phyloP scores from a whole-genome alignment of 371 early-diverging fungal species.

The Dichotomocladium elegans region DNA sequence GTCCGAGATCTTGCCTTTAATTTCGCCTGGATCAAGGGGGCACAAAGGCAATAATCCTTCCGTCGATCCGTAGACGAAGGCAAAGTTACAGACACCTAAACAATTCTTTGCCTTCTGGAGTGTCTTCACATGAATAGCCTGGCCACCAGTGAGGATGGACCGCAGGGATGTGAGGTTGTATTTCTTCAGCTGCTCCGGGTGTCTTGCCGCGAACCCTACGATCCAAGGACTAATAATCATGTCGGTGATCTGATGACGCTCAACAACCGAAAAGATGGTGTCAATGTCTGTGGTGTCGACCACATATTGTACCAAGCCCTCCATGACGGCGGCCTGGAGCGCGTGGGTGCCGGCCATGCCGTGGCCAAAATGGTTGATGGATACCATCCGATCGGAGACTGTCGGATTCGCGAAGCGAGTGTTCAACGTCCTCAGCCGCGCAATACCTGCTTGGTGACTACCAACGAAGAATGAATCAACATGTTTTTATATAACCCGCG shows the following conservation, averaged over 20 bases:
- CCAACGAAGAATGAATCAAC: no score
- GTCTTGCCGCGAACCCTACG: neutral
- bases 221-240: neutral
- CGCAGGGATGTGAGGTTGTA: neutral
- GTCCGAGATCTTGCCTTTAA: neutral
- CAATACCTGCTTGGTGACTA: no score
- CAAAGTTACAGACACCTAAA: neutral
- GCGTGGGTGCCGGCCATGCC: neutral
- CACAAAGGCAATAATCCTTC: neutral
- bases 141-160: neutral
- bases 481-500: no score
- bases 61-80: neutral
- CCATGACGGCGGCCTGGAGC: neutral
- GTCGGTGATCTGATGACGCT: neutral
- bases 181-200: neutral
- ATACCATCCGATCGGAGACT: no score
- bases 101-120: neutral
- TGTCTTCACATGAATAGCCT: neutral
- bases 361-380: neutral
- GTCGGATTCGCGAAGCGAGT: no score
- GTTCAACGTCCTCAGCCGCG: no score
- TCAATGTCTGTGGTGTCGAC: neutral
- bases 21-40: neutral
- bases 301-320: neutral
- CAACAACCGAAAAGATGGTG: neutral